Base-by-base conservation (phyloP, 2,329 filamentous ascomycete species). In the Escovopsis sp. region DNA sequence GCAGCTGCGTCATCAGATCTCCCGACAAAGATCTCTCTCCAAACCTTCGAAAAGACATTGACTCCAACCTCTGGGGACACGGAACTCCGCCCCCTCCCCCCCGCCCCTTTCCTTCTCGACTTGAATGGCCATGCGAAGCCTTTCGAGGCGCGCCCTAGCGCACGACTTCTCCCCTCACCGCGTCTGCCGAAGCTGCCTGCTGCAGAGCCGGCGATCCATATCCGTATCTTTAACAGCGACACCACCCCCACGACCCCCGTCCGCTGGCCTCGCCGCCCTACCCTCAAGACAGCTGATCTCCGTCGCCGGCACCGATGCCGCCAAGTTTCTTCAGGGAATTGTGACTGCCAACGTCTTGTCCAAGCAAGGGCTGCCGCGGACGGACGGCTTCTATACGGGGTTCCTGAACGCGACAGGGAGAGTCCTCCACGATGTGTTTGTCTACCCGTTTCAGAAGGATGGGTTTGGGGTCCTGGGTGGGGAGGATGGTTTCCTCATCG, bases 351-450 rank as follows among this genome's bases (percentile, higher is more conserved):
- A 56, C 36, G 50, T 63, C 8, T 62, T 72, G 0, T 54, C 65
- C 7, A 55, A 48, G 26, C 49, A 64, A 45, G 55, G 61, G 47
- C 47, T 55, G 33, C 53, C 63, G 2, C 60, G 60, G 23, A 54
- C 51, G 4, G 62, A 65, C 1, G 80, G 77, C 4, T 79, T 82
- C 59, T 96, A 94, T 62, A 72, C 82, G 6, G 85, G 80, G 0
- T 94, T 98, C 55, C 69, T 98, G 36, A 94, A 83, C 51, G 85
- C 89, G 7, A 76, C 77, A 46, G 91, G 91, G 36, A 76, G 88
- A 44, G 73, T 98, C 9, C 67, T 95, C 36, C 76, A 89, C 65
- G 91, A 98, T 63, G 82, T 87, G 41, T 94, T 96, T 60, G 70
- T 98, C 39, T 95, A 94, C 67, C 81, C 79, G 0, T 64, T 75